Evolutionary conservation across 768 basidiomycete genomes (phyloP), one percentile per base, ranked within the genome.

Genomic region (Naematelia encephala): DNA sequence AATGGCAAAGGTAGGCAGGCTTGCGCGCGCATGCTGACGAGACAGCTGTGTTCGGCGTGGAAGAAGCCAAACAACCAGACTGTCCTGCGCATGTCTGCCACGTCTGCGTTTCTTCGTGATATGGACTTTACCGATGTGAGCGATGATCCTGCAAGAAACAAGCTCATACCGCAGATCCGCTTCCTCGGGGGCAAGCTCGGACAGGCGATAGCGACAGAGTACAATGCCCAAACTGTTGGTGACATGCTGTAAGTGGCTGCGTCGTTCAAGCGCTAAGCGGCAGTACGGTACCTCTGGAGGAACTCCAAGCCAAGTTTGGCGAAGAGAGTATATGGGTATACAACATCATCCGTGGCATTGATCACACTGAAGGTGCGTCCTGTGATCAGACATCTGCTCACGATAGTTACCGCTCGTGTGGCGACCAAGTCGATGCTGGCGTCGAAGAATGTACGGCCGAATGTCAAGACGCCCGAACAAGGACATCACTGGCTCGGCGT

Each of bases 141-240:
- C 27, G 28, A 54, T 14, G n/a, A 22, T 42, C 56, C 34, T 25
- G 50, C 28, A 44, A 47, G 13, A 22, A 3, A 5, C 19, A 12
- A 26, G 28, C 39, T 55, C 56, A 58, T 43, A 39, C 25, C 4
- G 21, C 66, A 92, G 90, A 98, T 99, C 71, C 84, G 96, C 11
- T 90, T 90, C 66, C 80, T 99, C 0, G 96, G 96, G 1, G 96
- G 96, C 14, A 99, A 98, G 77, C 83, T 98, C 0, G 96, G 96
- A 1, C 82, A 85, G 53, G 87, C 89, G 1, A 80, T 99, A 25
- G 90, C 90, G 1, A 84, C 86, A 60, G 88, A 91, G 72, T 97
- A 90, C 66, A 89, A 89, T 67, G 93, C 84, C 4, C 87, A 87
- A 12, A 91, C 88, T 3, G 91, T 98, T 4, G 88, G 85, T 0